These are phyloP conservation scores for Passalora sequoiae DNA, from an alignment of 2,329 filamentous ascomycete genomes.

Conservation along the genomic window DNA sequence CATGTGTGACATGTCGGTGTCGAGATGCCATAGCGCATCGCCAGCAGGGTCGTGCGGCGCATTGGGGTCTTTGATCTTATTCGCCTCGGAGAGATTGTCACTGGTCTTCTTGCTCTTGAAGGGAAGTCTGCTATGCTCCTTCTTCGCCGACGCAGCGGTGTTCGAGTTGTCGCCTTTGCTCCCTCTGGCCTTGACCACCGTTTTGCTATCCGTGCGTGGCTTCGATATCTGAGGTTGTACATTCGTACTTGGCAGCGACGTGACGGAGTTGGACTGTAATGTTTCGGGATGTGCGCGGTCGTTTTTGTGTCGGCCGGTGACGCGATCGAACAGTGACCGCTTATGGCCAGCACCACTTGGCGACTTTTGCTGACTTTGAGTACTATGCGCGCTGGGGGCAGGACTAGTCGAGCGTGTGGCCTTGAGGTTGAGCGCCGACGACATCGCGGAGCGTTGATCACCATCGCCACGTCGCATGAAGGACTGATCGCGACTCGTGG, in stretches of 20 bases:
- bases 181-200: conserved; percentile 22
- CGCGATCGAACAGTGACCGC: conserved; percentile 50
- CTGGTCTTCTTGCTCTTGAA: conserved; percentile 49
- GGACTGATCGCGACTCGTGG: conserved; percentile 70
- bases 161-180: conserved; percentile 19
- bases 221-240: conserved; percentile 31
- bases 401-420: conserved; percentile 68
- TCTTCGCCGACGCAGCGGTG: conserved; percentile 17
- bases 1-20: conserved; percentile 87
- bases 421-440: conserved; percentile 48
- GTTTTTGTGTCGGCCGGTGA: conserved; percentile 48
- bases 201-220: conserved; percentile 25
- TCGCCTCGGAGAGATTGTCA: conserved; percentile 37
- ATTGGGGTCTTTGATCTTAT: conserved; percentile 43
- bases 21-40: conserved; percentile 64
- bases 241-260: conserved; percentile 34
- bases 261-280: conserved; percentile 39
- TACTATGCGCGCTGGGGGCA: conserved; percentile 68
- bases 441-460: conserved; percentile 41
- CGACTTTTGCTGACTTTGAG: conserved; percentile 54
- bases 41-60: conserved; percentile 25
- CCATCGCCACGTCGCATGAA: conserved; percentile 51
- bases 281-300: conserved; percentile 35
- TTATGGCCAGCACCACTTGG: conserved; percentile 48
- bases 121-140: conserved; percentile 43